Percentiles rank a stretch among this genome's conserved stretches.
Evolutionary conservation across 179 eudicot species (phyloP).

Genomic region (Spergularia azorica): DNA sequence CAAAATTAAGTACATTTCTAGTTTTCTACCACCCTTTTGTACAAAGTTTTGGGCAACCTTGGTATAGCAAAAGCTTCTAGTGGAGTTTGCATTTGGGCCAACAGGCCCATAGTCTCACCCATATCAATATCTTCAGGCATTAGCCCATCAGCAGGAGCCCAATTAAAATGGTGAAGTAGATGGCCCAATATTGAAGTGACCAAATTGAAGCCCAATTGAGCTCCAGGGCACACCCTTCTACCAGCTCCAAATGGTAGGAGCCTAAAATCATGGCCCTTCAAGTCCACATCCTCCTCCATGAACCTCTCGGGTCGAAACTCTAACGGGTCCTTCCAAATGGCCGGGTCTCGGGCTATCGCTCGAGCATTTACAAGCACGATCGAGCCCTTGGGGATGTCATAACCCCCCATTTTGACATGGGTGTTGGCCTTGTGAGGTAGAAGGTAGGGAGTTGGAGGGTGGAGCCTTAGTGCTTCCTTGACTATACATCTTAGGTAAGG

Average conservation of each 20-base stretch:
- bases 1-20: neutral
- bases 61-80: slow-evolving; percentile 50
- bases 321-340: slow-evolving; percentile 49
- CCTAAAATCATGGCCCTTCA: slow-evolving; percentile 67
- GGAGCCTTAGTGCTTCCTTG: slow-evolving; percentile 64
- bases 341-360: slow-evolving; percentile 68
- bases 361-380: slow-evolving; percentile 57
- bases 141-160: slow-evolving; percentile 53
- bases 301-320: slow-evolving; percentile 74
- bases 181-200: slow-evolving; percentile 67
- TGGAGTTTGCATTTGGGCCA: slow-evolving; percentile 56
- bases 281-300: slow-evolving; percentile 63
- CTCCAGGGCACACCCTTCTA: slow-evolving; percentile 60
- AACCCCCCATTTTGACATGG: slow-evolving; percentile 56
- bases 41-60: slow-evolving; percentile 45
- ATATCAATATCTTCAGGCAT: slow-evolving; percentile 55
- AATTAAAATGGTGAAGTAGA: slow-evolving; percentile 57
- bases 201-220: slow-evolving; percentile 60
- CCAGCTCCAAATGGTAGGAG: slow-evolving; percentile 73
- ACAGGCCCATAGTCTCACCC: slow-evolving; percentile 49
- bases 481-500: slow-evolving; percentile 58
- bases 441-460: slow-evolving; percentile 69
- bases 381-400: slow-evolving; percentile 74
- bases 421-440: slow-evolving; percentile 63
- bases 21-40: slow-evolving; percentile 21